A percentile compares a stretch with the other conserved stretches of the same genome.
Conservation (phyloP, 2,329 filamentous ascomycete genomes). For the Oidium heveae region DNA sequence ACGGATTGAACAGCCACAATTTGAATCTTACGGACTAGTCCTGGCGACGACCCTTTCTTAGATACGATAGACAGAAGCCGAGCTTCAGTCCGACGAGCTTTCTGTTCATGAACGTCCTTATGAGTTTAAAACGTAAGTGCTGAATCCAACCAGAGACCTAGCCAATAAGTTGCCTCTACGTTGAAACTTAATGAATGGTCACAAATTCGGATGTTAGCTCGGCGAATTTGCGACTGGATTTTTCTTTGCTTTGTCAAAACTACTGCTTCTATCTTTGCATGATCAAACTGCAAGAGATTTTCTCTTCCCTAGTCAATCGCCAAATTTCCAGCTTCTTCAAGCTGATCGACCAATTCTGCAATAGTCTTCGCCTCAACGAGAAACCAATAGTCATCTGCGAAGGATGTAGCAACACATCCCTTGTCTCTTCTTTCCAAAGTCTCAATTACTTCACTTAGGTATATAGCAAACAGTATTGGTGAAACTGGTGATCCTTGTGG, state of each 20-base stretch:
- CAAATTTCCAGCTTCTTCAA: neutral
- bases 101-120: neutral
- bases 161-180: too few species aligned
- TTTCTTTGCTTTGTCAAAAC: neutral
- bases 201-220: neutral
- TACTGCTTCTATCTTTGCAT: neutral
- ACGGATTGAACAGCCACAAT: neutral
- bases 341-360: neutral
- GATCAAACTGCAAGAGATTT: neutral
- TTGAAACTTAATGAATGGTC: neutral
- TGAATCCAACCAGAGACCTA: too few species aligned
- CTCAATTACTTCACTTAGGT: neutral
- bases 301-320: neutral
- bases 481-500: neutral
- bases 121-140: neutral
- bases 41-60: too few species aligned
- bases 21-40: neutral
- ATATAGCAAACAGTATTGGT: neutral
- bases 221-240: neutral
- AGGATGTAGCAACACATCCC: neutral
- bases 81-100: neutral
- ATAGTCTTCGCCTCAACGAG: neutral
- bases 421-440: neutral
- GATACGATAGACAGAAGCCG: neutral
- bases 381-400: neutral